Conservation (phyloP, 768 basidiomycete species). For the Collybia nuda region DNA sequence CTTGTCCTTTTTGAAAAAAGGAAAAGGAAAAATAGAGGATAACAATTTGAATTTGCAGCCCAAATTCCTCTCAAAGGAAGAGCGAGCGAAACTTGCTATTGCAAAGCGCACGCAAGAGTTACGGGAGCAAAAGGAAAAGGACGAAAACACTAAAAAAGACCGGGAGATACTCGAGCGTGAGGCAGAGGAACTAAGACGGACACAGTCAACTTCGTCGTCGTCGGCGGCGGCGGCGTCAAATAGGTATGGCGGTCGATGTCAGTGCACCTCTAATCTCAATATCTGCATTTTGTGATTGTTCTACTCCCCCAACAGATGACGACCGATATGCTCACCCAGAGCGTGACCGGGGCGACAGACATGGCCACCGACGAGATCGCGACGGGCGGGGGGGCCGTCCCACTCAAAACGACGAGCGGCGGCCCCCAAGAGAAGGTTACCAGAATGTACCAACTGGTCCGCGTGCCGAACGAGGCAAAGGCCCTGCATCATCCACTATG, state of each 20-base stretch:
- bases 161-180: conserved; percentile 74
- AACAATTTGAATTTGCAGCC: too few species aligned
- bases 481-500: conserved; percentile 20
- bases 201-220: conserved; percentile 18
- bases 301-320: conserved; percentile 38
- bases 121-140: conserved; percentile 62
- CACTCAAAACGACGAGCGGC: conserved; percentile 25
- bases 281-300: conserved; percentile 6
- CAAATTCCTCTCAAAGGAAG: conserved; percentile 91
- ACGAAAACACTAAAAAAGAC: conserved; percentile 59
- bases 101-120: conserved; percentile 86
- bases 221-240: too few species aligned
- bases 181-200: conserved; percentile 63
- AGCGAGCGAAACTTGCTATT: conserved; percentile 86
- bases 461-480: conserved; percentile 67
- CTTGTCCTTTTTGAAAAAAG: too few species aligned
- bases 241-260: conserved; percentile 39
- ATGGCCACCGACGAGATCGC: conserved; percentile 39
- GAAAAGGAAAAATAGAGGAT: too few species aligned
- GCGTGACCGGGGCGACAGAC: conserved; percentile 41
- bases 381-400: conserved; percentile 38
- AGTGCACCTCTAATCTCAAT: conserved; percentile 22
- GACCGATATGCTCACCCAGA: conserved; percentile 54
- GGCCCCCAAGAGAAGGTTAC: conserved; percentile 42
- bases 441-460: conserved; percentile 84